Base-by-base conservation (phyloP, 495 filamentous ascomycete species). In the Trichodelitschia bisporula region DNA sequence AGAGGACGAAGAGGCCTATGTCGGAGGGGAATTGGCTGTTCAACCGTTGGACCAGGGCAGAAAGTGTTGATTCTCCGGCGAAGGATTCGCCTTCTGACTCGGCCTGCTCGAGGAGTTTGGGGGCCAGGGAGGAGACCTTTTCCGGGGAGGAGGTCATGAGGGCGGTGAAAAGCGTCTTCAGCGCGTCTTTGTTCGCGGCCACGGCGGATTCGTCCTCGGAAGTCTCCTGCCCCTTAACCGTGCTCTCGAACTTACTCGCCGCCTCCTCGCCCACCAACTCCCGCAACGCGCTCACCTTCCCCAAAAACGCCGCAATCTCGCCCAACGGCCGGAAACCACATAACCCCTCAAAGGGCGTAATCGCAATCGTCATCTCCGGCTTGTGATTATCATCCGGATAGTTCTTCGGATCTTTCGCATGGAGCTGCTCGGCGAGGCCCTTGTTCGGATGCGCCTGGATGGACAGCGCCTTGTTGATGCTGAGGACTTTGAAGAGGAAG, bases 381-480 rank as follows among this genome's bases (percentile, higher is more conserved):
- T 97, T 97, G 58, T 97, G 86, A 51, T 97, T 97, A 55, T 93
- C 84, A 61, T 97, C 69, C 35, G 84, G 84, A 44, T 97, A 97
- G 59, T 97, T 89, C 56, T 75, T 78, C 12, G 78, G 64, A 42
- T 97, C 86, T 36, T 62, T 63, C 15, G 64, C 63, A 51, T 93
- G 86, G 15, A 97, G 58, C 45, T 76, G 53, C 53, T 90, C 84
- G 17, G 86, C 86, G 19, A 95, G 69, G 48, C 82, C 86, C 64
- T 97, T 97, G 56, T 97, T 91, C 29, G 86, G 86, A 41, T 95
- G 86, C 17, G 86, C 86, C 50, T 97, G 86, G 39, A 97, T 97
- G 41, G 77, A 89, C 31, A 97, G 62, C 2, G 86, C 86, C 43
- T 97, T 97, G 44, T 66, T 61, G 48, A 93, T 78, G 1, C 77